Percentiles rank a stretch among this genome's conserved stretches.
phyloP scores from a whole-genome alignment of 371 early-diverging fungal genomes.

The Gilbertella persicaria region DNA sequence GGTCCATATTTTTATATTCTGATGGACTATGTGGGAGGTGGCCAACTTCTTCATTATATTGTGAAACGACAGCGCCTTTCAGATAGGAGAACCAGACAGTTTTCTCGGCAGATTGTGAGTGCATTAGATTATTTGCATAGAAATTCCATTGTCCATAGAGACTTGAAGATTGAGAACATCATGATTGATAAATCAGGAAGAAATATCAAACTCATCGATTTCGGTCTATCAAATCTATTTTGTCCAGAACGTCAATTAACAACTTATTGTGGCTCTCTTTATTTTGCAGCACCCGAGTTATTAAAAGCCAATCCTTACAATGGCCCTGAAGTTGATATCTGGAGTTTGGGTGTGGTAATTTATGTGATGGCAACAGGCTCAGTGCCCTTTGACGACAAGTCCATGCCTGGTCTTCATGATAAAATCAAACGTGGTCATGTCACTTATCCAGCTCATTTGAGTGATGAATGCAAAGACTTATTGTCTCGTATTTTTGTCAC shows the following conservation, averaged over 20 bases:
- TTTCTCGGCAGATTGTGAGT: slow-evolving; percentile 91
- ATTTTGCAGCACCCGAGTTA: slow-evolving; percentile 98
- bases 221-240: slow-evolving; percentile 94
- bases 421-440: slow-evolving; percentile 89
- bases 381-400: slow-evolving; percentile 96
- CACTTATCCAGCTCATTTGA: slow-evolving; percentile 81
- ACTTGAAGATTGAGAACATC: slow-evolving; percentile 97
- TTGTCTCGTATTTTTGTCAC: slow-evolving; percentile 79
- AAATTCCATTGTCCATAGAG: slow-evolving; percentile 97
- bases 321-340: slow-evolving; percentile 96
- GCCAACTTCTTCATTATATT: slow-evolving; percentile 88
- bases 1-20: slow-evolving; percentile 88
- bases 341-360: slow-evolving; percentile 95
- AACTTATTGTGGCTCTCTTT: slow-evolving; percentile 95
- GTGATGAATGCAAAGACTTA: slow-evolving; percentile 75
- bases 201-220: slow-evolving; percentile 92
- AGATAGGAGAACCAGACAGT: slow-evolving; percentile 87
- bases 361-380: slow-evolving; percentile 94
- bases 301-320: slow-evolving; percentile 84
- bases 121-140: slow-evolving; percentile 93
- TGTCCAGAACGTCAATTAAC: slow-evolving; percentile 79
- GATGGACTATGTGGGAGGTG: slow-evolving; percentile 91
- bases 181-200: slow-evolving; percentile 82
- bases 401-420: slow-evolving; percentile 88
- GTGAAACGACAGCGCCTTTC: slow-evolving; percentile 86